Conservation (phyloP, 202 grass and related monocot genomes). For the Carex arenaria region DNA sequence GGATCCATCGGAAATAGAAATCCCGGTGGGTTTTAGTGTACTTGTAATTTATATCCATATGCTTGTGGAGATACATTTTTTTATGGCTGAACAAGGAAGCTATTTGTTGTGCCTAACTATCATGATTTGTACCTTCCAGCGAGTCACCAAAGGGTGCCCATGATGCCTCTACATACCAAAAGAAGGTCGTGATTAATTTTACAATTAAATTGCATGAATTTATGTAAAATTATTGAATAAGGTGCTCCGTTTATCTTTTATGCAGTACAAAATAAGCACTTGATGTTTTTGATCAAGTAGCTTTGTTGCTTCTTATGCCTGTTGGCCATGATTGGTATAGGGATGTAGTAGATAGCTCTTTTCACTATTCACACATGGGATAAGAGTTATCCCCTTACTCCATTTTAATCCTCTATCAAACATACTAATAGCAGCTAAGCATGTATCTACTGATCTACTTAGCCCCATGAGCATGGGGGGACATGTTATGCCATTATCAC, state of each 20-base stretch:
- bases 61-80: background rate
- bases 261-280: constrained; percentile 1
- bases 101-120: constrained; percentile 31
- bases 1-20: background rate
- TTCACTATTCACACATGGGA: constrained; percentile 1
- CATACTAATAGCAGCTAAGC: background rate
- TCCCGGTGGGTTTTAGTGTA: background rate
- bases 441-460: constrained; percentile 2
- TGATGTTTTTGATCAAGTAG: constrained; percentile 7
- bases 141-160: constrained; percentile 94
- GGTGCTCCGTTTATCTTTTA: constrained; percentile 7
- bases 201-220: constrained; percentile 12
- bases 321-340: background rate
- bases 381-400: background rate
- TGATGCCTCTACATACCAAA: constrained; percentile 91
- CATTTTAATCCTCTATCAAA: background rate
- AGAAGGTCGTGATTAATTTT: constrained; percentile 66
- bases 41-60: background rate
- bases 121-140: constrained; percentile 44
- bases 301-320: constrained; percentile 2
- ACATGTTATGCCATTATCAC: background rate
- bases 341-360: background rate
- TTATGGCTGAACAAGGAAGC: background rate
- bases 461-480: background rate
- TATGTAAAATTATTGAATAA: constrained; percentile 10